Base-by-base conservation (phyloP, 2,329 filamentous ascomycete species). In the Exophiala sp. region DNA sequence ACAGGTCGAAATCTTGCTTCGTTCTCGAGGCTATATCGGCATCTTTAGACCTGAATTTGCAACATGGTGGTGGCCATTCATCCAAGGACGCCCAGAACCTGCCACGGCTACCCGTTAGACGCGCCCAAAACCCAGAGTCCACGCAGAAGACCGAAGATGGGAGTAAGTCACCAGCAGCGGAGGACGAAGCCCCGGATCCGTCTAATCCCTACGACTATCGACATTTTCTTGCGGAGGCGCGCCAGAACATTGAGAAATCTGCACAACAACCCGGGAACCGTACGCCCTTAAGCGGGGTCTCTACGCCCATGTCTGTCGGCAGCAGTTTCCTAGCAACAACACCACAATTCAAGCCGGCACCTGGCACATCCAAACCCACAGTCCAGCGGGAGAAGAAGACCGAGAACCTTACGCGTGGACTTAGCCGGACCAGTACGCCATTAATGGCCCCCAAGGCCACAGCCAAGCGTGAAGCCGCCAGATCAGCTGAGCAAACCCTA, bases 1-100 rank as follows among this genome's bases (percentile, higher is more conserved):
- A 95, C 66, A 76, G 83, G 7, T 72, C 75, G 14, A 81, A 80
- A 45, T 81, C 91, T 62, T 83, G 78, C 48, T 93, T 93, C 58
- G 81, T 93, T 22, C 76, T 96, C 47, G 88, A 96, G 70, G 82
- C 81, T 44, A 73, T 96, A 47, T 81, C 88, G 64, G 85, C 83
- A n/a, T 82, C 83, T 32, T 85, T 95, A 68, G 83, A 88, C 62
- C 90, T 95, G 83, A 96, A 95, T 66, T 70, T 95, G 46, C 81
- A 79, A 45, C 80, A 77, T 48, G 81, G 81, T 11, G 86, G 85
- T 2, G 43, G 45, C n/a, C 43, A 51, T 23, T 41, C 52, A 7
- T 39, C 41, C 18, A 50, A 49, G 32, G 45, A 45, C n/a, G 51
- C 50, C 4, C 49, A 48, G 14, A 29, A 54, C 13, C 18, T 58